Evolutionary conservation across 2,329 filamentous ascomycete species (phyloP).

Genomic region (Polytolypa hystricis): DNA sequence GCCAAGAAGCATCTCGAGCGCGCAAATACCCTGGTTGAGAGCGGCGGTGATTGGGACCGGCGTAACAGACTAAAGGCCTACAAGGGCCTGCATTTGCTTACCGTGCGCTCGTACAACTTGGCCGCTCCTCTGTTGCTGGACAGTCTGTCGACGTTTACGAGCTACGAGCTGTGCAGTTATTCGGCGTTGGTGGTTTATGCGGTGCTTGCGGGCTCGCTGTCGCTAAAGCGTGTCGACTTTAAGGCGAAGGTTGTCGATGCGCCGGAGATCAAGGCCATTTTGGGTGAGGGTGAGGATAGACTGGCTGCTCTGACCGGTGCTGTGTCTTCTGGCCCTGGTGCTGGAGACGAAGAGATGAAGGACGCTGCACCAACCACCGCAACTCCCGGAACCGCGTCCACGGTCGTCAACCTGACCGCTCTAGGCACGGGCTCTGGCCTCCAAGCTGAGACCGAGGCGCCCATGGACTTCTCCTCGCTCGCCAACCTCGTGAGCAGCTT

Average conservation of each 20-base stretch:
- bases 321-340: slow-evolving; percentile 68
- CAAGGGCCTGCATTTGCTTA: slow-evolving; percentile 86
- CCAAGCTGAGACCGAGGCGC: slow-evolving; percentile 65
- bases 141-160: slow-evolving; percentile 95
- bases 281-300: slow-evolving; percentile 82
- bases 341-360: slow-evolving; percentile 62
- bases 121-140: slow-evolving; percentile 90
- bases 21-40: slow-evolving; percentile 80
- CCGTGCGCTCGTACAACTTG: slow-evolving; percentile 77
- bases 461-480: slow-evolving; percentile 81
- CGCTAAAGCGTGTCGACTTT: slow-evolving; percentile 94
- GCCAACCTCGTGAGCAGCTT: slow-evolving; percentile 80
- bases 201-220: slow-evolving; percentile 85
- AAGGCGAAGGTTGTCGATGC: slow-evolving; percentile 98
- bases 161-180: slow-evolving; percentile 96
- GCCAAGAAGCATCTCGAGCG: slow-evolving; percentile 92
- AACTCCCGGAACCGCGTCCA: slow-evolving; percentile 45
- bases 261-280: slow-evolving; percentile 93
- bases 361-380: slow-evolving; percentile 37
- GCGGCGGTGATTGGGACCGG: slow-evolving; percentile 95
- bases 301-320: slow-evolving; percentile 70
- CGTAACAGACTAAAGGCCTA: slow-evolving; percentile 98
- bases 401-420: slow-evolving; percentile 78
- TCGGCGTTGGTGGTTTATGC: slow-evolving; percentile 90
- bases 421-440: slow-evolving; percentile 55